A percentile compares a stretch with the other conserved stretches of the same genome.
Evolutionary conservation across 176 grass and related monocot genomes (phyloP).

Genomic region (Pontederia paniculata): DNA sequence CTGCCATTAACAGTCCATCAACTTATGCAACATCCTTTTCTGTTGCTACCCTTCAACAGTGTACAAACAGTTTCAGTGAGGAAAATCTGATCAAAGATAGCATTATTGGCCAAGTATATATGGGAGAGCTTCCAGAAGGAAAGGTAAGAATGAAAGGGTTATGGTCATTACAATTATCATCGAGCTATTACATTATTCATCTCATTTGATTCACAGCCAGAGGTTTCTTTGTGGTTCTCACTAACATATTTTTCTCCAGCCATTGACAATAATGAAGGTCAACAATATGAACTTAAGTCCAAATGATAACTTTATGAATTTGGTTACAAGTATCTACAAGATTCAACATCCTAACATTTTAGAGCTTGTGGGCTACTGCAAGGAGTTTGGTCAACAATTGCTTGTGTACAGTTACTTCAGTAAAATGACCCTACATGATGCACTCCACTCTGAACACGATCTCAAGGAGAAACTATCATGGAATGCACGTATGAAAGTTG

Average conservation of each 20-base stretch:
- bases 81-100: slow-evolving; percentile 66
- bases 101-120: slow-evolving; percentile 50
- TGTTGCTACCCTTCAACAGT: slow-evolving; percentile 75
- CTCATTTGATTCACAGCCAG: not conserved
- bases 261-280: slow-evolving; percentile 41
- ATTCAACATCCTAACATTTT: slow-evolving; percentile 71
- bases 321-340: slow-evolving; percentile 55
- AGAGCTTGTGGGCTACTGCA: slow-evolving; percentile 69
- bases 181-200: not conserved
- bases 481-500: slow-evolving; percentile 79
- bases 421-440: slow-evolving; percentile 69
- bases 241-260: slow-evolving; percentile 17
- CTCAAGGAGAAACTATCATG: slow-evolving; percentile 44
- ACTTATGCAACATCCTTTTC: slow-evolving; percentile 42
- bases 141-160: slow-evolving; percentile 30
- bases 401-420: slow-evolving; percentile 63
- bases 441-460: slow-evolving; percentile 51
- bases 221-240: too few relatives aligned
- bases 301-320: slow-evolving; percentile 35
- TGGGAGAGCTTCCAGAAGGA: slow-evolving; percentile 50
- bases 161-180: not conserved
- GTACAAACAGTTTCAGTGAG: slow-evolving; percentile 69
- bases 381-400: slow-evolving; percentile 64
- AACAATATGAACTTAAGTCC: not conserved
- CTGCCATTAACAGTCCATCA: not conserved